These are phyloP conservation scores for Zostera marina DNA, from an alignment of 116 monocot species.

Conservation along the genomic window DNA sequence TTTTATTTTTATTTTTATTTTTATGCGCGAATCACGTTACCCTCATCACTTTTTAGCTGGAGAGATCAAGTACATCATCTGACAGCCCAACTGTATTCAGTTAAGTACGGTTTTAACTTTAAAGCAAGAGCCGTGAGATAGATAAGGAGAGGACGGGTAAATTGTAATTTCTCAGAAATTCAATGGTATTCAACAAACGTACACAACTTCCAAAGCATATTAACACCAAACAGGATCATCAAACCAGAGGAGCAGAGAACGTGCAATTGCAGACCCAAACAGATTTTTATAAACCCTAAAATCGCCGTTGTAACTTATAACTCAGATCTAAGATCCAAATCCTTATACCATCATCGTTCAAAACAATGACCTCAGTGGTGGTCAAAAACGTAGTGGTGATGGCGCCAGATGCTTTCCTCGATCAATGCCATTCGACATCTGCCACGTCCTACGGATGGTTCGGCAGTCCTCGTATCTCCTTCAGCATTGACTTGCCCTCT, in stretches of 20 bases:
- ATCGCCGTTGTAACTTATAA: background rate
- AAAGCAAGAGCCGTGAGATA: background rate
- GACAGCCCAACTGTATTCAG: too few species aligned
- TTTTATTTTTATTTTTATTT: too few species aligned
- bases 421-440: constrained; percentile 10
- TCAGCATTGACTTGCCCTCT: constrained; percentile 21
- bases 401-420: constrained; percentile 15
- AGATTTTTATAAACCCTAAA: constrained; percentile 3
- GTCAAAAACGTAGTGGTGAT: constrained; percentile 12
- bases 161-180: background rate
- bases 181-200: background rate
- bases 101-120: too few species aligned
- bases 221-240: too few species aligned
- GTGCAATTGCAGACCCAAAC: background rate
- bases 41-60: too few species aligned
- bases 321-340: constrained; percentile 1
- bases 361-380: constrained; percentile 29
- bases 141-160: background rate
- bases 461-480: constrained; percentile 27
- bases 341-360: background rate
- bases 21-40: too few species aligned
- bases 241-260: background rate
- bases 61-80: too few species aligned
- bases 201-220: too few species aligned
- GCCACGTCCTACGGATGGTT: constrained; percentile 21